These are phyloP conservation scores for Aspergillus pseudoterreus DNA, from an alignment of 2,329 filamentous ascomycete genomes.

Conservation along the genomic window DNA sequence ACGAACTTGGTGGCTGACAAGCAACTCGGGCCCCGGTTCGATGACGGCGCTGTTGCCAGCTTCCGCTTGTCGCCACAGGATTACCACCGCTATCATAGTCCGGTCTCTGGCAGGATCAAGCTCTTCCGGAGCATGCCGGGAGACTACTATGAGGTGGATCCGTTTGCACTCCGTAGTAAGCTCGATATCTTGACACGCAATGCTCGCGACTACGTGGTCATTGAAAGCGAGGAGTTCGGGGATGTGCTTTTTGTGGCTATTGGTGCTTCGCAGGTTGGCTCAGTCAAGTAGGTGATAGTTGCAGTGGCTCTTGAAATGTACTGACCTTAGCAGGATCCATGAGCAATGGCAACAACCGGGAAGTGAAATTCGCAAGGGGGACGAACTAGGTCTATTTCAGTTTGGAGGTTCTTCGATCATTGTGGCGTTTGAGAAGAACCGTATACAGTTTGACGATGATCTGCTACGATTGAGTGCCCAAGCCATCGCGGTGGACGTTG, in stretches of 20 bases:
- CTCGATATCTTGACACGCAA: slow-evolving; percentile 40
- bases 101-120: slow-evolving; percentile 38
- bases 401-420: slow-evolving; percentile 42
- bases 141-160: slow-evolving; percentile 44
- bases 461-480: slow-evolving; percentile 28
- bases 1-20: slow-evolving; percentile 36
- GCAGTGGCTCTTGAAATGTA: neutral
- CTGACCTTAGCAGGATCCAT: slow-evolving; percentile 25
- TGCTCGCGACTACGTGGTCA: slow-evolving; percentile 35
- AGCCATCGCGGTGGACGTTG: slow-evolving; percentile 35
- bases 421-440: slow-evolving; percentile 36
- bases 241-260: slow-evolving; percentile 43
- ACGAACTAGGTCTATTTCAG: slow-evolving; percentile 41
- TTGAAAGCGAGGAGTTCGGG: slow-evolving; percentile 38
- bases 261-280: slow-evolving; percentile 39
- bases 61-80: slow-evolving; percentile 44
- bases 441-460: slow-evolving; percentile 40
- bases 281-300: slow-evolving; percentile 32
- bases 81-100: slow-evolving; percentile 46
- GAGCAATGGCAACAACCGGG: slow-evolving; percentile 30
- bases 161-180: slow-evolving; percentile 27
- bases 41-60: slow-evolving; percentile 36
- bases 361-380: slow-evolving; percentile 34
- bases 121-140: slow-evolving; percentile 39
- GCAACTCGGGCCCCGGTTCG: slow-evolving; percentile 30